Evolutionary conservation across 129 eudicot genomes (phyloP).

Genomic region (carrot (Daucus carota)): DNA sequence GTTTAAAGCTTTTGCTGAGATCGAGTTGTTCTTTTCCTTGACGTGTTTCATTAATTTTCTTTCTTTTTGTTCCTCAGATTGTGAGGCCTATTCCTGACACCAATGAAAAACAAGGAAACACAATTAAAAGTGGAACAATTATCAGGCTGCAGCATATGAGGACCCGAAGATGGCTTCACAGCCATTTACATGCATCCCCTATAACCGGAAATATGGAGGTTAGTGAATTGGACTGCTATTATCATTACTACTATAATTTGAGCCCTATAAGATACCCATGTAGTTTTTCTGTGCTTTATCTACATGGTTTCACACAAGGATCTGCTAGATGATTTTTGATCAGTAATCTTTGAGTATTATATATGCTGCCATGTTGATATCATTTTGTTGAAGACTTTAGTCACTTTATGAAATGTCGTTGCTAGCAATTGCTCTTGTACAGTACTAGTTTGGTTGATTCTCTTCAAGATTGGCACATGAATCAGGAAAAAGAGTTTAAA

Average conservation of each 20-base stretch:
- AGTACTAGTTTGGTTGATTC: not conserved
- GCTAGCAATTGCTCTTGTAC: not conserved
- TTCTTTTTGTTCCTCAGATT: conserved; percentile 17
- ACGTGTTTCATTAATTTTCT: not conserved
- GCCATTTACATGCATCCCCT: conserved; percentile 62
- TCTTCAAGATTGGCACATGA: not conserved
- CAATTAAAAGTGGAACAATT: conserved; percentile 38
- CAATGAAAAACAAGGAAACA: conserved; percentile 45
- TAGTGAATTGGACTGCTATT: not conserved
- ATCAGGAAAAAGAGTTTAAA: not conserved
- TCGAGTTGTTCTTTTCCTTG: not conserved
- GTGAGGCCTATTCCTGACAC: conserved; percentile 36
- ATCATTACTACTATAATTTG: not conserved
- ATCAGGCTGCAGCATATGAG: conserved; percentile 54
- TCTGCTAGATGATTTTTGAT: not conserved
- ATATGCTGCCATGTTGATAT: not conserved
- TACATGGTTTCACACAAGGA: not conserved
- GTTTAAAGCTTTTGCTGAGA: not conserved
- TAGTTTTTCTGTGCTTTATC: not conserved
- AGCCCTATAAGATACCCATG: not conserved
- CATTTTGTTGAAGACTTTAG: not conserved
- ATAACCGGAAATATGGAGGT: conserved; percentile 61
- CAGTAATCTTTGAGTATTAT: not conserved
- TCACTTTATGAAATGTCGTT: not conserved
- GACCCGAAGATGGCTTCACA: conserved; percentile 56